Conservation (phyloP, 2,329 filamentous ascomycete genomes). For the Microdochium trichocladiopsis region DNA sequence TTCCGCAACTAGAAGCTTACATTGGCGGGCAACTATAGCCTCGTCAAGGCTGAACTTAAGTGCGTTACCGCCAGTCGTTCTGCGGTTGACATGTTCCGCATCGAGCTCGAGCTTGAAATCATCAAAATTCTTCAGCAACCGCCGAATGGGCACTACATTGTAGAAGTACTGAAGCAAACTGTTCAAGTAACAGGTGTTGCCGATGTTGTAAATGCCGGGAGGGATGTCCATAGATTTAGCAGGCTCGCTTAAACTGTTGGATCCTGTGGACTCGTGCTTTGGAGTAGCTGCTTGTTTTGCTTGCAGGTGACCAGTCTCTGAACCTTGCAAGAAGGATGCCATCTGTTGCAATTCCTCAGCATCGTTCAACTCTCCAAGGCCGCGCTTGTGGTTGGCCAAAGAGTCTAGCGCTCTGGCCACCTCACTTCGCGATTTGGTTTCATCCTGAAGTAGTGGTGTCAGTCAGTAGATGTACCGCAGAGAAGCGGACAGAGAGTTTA, state of each 20-base stretch:
- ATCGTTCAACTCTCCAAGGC: constrained; percentile 10
- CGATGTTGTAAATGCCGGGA: constrained; percentile 85
- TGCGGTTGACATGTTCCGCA: constrained; percentile 54
- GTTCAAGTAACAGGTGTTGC: constrained; percentile 97
- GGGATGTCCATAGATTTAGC: constrained; percentile 50
- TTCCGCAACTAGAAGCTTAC: constrained; percentile 58
- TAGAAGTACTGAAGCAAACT: constrained; percentile 95
- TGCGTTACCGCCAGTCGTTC: constrained; percentile 66
- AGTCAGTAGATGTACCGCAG: not conserved
- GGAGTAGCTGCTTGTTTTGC: not conserved
- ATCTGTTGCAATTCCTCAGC: constrained; percentile 13
- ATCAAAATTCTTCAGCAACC: constrained; percentile 73
- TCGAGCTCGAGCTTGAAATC: constrained; percentile 61
- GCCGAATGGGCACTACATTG: constrained; percentile 72
- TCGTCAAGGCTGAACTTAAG: constrained; percentile 43
- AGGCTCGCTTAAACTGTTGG: not conserved
- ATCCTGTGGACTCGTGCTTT: not conserved
- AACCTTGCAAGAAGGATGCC: constrained; percentile 12
- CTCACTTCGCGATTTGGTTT: constrained; percentile 10
- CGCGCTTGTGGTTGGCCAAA: constrained; percentile 15
- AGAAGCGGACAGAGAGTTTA: not conserved
- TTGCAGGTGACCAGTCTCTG: not conserved
- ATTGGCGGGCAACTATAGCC: constrained; percentile 63
- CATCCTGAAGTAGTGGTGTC: constrained; percentile 7
- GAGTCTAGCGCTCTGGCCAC: constrained; percentile 18